Percentiles rank a stretch among this genome's conserved stretches.
These are phyloP conservation scores for Ploettnerulaceae sp. DNA, from an alignment of 2,329 filamentous ascomycete species.

Conservation along the genomic window DNA sequence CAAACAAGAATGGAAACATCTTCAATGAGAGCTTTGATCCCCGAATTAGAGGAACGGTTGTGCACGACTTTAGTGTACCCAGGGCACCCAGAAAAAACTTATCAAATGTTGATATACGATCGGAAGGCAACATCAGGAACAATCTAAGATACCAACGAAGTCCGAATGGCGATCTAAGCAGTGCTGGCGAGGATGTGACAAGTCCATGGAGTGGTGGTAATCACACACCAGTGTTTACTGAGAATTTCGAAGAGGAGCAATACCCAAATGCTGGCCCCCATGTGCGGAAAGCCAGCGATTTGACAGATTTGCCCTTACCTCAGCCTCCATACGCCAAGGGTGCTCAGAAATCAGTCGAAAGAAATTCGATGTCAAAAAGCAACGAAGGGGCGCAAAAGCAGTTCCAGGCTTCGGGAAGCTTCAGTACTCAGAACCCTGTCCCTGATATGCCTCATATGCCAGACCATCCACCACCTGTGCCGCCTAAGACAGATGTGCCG, in stretches of 20 bases:
- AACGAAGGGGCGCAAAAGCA: conserved; percentile 23
- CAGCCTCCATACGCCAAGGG: conserved; percentile 30
- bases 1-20: conserved; percentile 19
- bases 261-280: conserved; percentile 34
- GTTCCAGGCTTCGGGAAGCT: conserved; percentile 11
- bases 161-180: conserved; percentile 19
- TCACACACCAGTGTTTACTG: conserved; percentile 50
- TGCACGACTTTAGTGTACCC: conserved; percentile 63
- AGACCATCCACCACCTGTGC: conserved; percentile 21
- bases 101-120: conserved; percentile 29
- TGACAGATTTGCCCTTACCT: conserved; percentile 32
- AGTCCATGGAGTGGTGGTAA: conserved; percentile 34
- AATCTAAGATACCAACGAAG: conserved; percentile 23
- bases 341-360: conserved; percentile 20
- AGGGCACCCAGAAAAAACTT: conserved; percentile 41
- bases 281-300: conserved; percentile 33
- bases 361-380: conserved; percentile 15
- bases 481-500: conserved; percentile 22
- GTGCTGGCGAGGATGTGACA: conserved; percentile 20
- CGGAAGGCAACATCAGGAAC: conserved; percentile 10
- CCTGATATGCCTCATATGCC: conserved; percentile 17
- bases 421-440: conserved; percentile 19
- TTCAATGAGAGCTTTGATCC: conserved; percentile 50
- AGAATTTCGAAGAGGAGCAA: conserved; percentile 49
- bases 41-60: conserved; percentile 56